Evolutionary conservation across 2,329 filamentous ascomycete genomes (phyloP), one percentile per base, ranked within the genome.

Genomic region (Ophiostoma ips): DNA sequence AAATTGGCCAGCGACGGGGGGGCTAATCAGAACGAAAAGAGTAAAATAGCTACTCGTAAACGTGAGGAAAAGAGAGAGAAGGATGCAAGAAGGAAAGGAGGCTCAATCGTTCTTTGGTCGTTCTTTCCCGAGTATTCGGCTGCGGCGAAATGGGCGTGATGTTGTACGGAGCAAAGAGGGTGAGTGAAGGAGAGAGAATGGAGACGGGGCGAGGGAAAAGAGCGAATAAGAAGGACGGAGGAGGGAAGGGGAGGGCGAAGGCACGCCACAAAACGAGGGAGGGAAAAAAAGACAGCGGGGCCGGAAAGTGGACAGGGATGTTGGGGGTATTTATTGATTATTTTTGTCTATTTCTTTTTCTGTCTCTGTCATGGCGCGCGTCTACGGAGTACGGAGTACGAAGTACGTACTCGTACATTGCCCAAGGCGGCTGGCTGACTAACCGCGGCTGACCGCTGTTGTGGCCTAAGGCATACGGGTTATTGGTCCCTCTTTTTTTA

Each of bases 141-240:
- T 5, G 24, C 24, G n/a, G n/a, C n/a, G n/a, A n/a, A n/a, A n/a
- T 8, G 16, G 4, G 36, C 7, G 7, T 21, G 8, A 12, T 21
- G 10, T 21, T 8, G n/a, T 31, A 35, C 13, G 35, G 19, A 31
- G 30, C 8, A 35, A 12, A 21, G 16, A 16, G 11, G n/a, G 6
- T 19, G 43, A 46, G 36, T 18, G 5, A 48, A 21, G n/a, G n/a
- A 31, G 24, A 21, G 45, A 40, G 31, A 28, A 13, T 34, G 37
- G 28, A 13, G 35, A 19, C 15, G 11, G 21, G n/a, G 21, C n/a
- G 45, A 16, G 19, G n/a, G 45, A n/a, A 47, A 47, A 7, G 45
- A 37, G 45, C 45, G 45, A 47, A 47, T 47, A 36, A 47, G 45
- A 36, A 30, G n/a, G 45, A 19, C 21, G 35, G 16, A 48, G 24